Evolutionary conservation across 257 asterid genomes (phyloP).

Genomic region (Nicotiana undulata): DNA sequence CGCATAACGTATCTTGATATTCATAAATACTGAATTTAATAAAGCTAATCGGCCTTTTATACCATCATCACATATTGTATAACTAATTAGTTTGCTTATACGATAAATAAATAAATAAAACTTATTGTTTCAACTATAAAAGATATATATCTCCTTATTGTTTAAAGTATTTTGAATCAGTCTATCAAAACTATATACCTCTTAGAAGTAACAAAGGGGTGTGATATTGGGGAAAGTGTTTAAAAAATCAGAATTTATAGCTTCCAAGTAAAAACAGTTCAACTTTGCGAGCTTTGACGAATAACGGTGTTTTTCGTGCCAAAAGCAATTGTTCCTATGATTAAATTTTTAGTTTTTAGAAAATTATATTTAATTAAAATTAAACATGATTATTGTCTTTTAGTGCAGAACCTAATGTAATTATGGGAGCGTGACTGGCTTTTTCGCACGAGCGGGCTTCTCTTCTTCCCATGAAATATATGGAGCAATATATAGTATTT

Average conservation of each 20-base stretch:
- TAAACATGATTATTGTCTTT: constrained; percentile 8
- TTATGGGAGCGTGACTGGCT: constrained; percentile 44
- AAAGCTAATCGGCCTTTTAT: no score
- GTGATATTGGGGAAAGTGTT: not conserved
- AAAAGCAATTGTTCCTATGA: constrained; percentile 1
- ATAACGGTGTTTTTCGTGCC: constrained; percentile 19
- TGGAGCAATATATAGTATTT: not conserved
- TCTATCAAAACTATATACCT: not conserved
- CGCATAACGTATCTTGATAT: no score
- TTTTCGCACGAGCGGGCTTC: constrained; percentile 57
- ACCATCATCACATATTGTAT: no score
- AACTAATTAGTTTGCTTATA: no score
- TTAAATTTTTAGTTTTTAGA: constrained; percentile 22
- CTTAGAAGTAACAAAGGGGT: not conserved
- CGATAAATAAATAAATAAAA: no score
- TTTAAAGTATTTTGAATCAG: no score
- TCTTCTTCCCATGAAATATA: constrained; percentile 23
- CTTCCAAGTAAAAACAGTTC: not conserved
- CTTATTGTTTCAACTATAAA: no score
- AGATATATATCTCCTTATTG: no score
- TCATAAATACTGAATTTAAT: no score
- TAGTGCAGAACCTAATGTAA: constrained; percentile 1
- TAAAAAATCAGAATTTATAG: not conserved
- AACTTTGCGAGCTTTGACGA: constrained; percentile 15
- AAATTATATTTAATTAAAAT: not conserved